Evolutionary conservation across 345 rosid genomes (phyloP).

Genomic region (Eucalyptus marginata): DNA sequence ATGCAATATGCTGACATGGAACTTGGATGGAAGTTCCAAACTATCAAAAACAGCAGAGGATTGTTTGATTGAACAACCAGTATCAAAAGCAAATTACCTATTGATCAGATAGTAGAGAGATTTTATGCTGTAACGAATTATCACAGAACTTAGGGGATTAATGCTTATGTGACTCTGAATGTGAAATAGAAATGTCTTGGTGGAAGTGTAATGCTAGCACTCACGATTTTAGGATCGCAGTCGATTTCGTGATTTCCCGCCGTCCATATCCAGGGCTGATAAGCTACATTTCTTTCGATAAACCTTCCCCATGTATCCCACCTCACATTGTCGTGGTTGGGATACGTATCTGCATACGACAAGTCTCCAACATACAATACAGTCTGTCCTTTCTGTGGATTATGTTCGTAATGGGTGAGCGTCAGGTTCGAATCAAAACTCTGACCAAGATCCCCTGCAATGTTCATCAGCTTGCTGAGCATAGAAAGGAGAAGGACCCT

Average conservation of each 20-base stretch:
- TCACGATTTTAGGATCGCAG: slow-evolving; percentile 13
- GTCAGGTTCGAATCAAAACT: slow-evolving; percentile 34
- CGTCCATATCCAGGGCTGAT: slow-evolving; percentile 38
- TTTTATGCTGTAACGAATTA: neutral
- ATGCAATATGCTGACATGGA: neutral
- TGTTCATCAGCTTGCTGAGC: neutral
- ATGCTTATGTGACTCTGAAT: neutral
- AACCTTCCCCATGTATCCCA: slow-evolving; percentile 45
- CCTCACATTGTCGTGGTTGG: slow-evolving; percentile 21
- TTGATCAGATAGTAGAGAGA: neutral
- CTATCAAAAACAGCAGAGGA: neutral
- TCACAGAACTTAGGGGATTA: neutral
- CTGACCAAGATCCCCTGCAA: slow-evolving; percentile 38
- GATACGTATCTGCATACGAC: slow-evolving; percentile 31
- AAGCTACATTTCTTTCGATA: slow-evolving; percentile 23
- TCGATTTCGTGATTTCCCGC: slow-evolving; percentile 44
- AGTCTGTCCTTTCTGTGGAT: slow-evolving; percentile 31
- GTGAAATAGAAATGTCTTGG: neutral
- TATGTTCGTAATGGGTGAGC: slow-evolving; percentile 22
- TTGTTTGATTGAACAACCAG: neutral
- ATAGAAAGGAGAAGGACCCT: neutral
- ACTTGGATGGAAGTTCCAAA: neutral
- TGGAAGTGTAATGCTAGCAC: neutral
- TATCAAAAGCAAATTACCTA: neutral
- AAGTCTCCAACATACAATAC: slow-evolving; percentile 35